Percentiles rank a stretch among this genome's conserved stretches.
Conservation (phyloP, 2,329 filamentous ascomycete species). For the Fusarium armeniacum region DNA sequence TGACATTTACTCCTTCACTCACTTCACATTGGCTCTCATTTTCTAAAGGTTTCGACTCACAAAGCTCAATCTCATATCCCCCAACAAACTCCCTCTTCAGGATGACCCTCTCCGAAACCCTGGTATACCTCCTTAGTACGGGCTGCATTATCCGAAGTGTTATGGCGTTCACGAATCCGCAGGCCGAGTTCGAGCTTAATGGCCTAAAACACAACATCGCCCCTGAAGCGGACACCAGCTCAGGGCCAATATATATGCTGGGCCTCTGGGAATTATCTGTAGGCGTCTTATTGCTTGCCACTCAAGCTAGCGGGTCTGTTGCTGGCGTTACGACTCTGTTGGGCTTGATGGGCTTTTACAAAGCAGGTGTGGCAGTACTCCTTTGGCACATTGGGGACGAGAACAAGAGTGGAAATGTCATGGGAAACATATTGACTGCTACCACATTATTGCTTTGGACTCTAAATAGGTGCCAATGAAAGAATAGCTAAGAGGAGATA, state of each 20-base stretch:
- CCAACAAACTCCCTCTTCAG: rapidly evolving
- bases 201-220: background rate
- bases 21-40: background rate
- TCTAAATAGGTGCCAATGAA: background rate
- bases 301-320: background rate
- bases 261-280: slow-evolving; percentile 18
- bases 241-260: slow-evolving; percentile 16
- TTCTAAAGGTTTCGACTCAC: background rate
- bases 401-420: background rate
- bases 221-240: background rate
- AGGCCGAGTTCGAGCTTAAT: slow-evolving; percentile 19
- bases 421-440: background rate
- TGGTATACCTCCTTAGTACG: background rate
- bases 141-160: slow-evolving; percentile 14
- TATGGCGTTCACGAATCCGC: slow-evolving; percentile 19
- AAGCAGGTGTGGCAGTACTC: background rate
- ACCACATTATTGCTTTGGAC: background rate
- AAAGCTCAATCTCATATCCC: rapidly evolving
- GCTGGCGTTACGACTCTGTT: background rate
- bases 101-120: background rate
- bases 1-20: too few species aligned
- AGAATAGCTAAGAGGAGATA: background rate
- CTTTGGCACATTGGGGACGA: background rate
- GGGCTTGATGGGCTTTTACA: slow-evolving; percentile 14
- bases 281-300: background rate